Conservation (phyloP, 129 eudicot genomes). For the Pulicaria dysenterica region DNA sequence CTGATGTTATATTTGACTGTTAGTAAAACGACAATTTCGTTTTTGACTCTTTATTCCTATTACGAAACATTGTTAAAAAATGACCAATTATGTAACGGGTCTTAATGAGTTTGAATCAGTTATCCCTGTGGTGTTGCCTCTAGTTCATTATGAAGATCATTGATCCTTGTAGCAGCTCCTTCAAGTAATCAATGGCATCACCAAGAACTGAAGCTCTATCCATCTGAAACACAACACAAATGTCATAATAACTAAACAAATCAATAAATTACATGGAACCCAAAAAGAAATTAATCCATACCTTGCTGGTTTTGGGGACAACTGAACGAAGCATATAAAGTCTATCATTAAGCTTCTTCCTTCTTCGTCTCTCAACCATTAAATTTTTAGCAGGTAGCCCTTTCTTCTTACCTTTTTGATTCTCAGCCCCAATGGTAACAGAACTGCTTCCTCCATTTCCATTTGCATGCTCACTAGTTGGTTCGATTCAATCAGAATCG, state of each 20-base stretch:
- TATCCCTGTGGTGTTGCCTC: constrained; percentile 51
- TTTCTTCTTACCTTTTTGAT: constrained; percentile 68
- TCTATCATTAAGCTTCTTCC: constrained; percentile 80
- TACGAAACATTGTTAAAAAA: no score
- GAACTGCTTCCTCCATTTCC: constrained; percentile 36
- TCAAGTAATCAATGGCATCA: constrained; percentile 73
- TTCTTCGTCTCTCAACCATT: constrained; percentile 75
- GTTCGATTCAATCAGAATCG: constrained; percentile 63
- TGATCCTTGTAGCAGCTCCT: constrained; percentile 65
- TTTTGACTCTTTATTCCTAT: no score
- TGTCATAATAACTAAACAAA: neutral
- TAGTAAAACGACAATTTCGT: no score
- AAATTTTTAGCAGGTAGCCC: constrained; percentile 75
- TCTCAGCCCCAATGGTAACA: constrained; percentile 31
- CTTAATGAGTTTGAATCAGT: constrained; percentile 44
- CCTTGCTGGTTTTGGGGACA: constrained; percentile 79
- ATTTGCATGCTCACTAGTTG: constrained; percentile 27
- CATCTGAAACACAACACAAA: constrained; percentile 44
- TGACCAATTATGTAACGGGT: no score
- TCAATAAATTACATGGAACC: neutral
- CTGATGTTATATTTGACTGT: no score
- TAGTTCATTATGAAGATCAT: constrained; percentile 58
- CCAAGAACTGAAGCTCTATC: constrained; percentile 80
- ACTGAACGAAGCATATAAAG: constrained; percentile 77
- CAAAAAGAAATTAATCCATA: neutral